Evolutionary conservation across 768 basidiomycete genomes (phyloP).

Genomic region (Suillus alpinus): DNA sequence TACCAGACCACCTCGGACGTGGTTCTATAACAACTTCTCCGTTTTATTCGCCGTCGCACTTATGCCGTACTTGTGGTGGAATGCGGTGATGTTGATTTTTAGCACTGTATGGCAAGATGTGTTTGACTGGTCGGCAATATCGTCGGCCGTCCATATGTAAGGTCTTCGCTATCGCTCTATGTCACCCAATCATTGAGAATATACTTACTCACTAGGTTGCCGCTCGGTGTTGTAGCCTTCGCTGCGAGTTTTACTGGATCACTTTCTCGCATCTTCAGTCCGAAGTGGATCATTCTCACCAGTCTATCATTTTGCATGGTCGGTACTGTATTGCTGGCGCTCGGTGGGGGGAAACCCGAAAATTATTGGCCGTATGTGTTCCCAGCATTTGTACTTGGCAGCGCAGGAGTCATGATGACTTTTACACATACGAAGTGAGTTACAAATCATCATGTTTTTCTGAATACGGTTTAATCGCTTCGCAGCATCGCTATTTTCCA

Average conservation of each 20-base stretch:
- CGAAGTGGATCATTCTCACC: slow-evolving; percentile 45
- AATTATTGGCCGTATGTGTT: slow-evolving; percentile 48
- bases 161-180: slow-evolving; percentile 4
- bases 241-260: slow-evolving; percentile 36
- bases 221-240: slow-evolving; percentile 39
- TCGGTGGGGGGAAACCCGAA: slow-evolving; percentile 36
- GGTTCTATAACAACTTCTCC: slow-evolving; percentile 41
- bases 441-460: not conserved
- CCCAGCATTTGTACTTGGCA: slow-evolving; percentile 49
- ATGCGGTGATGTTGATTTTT: slow-evolving; percentile 31
- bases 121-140: slow-evolving; percentile 40
- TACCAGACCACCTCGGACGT: slow-evolving; percentile 38
- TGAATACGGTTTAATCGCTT: not conserved
- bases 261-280: slow-evolving; percentile 32
- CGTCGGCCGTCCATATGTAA: slow-evolving; percentile 38
- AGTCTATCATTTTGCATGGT: slow-evolving; percentile 37
- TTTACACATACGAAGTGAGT: slow-evolving; percentile 49
- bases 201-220: slow-evolving; percentile 30
- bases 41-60: slow-evolving; percentile 37
- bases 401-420: slow-evolving; percentile 41
- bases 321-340: slow-evolving; percentile 41
- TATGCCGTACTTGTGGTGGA: slow-evolving; percentile 43
- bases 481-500: slow-evolving; percentile 49
- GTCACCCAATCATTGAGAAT: not conserved
- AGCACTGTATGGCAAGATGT: slow-evolving; percentile 39